A percentile compares a stretch with the other conserved stretches of the same genome.
Conservation (phyloP, 352 stramenopile species). For the Phytopythium mirpurense region DNA sequence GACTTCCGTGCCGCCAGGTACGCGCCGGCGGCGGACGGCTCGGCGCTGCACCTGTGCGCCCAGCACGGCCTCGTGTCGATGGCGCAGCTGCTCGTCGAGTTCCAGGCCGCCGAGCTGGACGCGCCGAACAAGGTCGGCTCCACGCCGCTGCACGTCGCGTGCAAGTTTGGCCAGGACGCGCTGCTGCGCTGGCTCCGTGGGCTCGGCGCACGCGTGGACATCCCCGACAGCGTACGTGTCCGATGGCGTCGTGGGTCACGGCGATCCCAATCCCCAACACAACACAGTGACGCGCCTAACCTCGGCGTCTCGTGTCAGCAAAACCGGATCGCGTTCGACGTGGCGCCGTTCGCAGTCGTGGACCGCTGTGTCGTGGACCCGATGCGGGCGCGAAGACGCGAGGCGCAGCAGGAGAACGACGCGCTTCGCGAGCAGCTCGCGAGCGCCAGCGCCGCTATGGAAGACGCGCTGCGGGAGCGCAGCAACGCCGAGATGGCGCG, state of each 20-base stretch:
- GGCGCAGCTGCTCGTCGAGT: slow-evolving; percentile 28
- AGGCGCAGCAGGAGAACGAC: slow-evolving; percentile 13
- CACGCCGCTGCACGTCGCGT: slow-evolving; percentile 51
- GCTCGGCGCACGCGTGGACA: slow-evolving; percentile 25
- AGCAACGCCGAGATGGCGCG: slow-evolving; percentile 27
- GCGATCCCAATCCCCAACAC: too few species aligned
- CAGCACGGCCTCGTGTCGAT: slow-evolving; percentile 39
- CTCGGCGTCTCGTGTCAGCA: too few species aligned
- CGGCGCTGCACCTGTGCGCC: slow-evolving; percentile 45
- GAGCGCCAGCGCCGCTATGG: slow-evolving; percentile 11
- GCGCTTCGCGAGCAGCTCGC: slow-evolving; percentile 14
- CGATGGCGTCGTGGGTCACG: too few species aligned
- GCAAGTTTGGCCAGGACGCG: slow-evolving; percentile 34
- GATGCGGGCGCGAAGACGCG: slow-evolving; percentile 13
- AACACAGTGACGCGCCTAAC: too few species aligned
- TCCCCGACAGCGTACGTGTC: slow-evolving; percentile 43
- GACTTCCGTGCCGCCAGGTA: slow-evolving; percentile 39
- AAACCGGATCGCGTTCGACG: slow-evolving; percentile 40
- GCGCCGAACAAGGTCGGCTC: slow-evolving; percentile 51
- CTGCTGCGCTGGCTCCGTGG: slow-evolving; percentile 36
- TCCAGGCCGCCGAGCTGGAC: slow-evolving; percentile 23
- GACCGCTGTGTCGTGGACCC: slow-evolving; percentile 35
- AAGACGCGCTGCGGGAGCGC: slow-evolving; percentile 12
- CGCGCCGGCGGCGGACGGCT: slow-evolving; percentile 33
- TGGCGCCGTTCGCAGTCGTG: slow-evolving; percentile 36